These are phyloP conservation scores for Staphylotrichum longicolle DNA, from an alignment of 495 filamentous ascomycete genomes.

Conservation along the genomic window DNA sequence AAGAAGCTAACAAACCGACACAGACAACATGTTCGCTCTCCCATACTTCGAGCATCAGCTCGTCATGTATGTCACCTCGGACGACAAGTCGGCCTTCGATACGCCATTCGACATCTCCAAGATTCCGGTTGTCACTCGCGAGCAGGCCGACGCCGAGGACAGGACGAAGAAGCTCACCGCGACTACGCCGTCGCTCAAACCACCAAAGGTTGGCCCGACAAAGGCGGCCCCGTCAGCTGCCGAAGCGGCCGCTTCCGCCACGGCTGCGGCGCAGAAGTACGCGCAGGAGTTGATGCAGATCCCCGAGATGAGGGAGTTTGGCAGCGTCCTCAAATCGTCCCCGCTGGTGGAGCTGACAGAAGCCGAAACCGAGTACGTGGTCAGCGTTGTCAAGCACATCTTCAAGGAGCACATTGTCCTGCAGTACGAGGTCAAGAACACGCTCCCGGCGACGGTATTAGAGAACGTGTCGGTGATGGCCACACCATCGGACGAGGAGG, in stretches of 20 bases:
- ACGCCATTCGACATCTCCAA: conserved; percentile 84
- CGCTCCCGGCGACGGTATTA: conserved; percentile 81
- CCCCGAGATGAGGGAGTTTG: conserved; percentile 86
- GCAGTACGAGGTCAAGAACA: conserved; percentile 98
- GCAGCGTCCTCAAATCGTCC: conserved; percentile 85
- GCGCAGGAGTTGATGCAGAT: conserved; percentile 81
- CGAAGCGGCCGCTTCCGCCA: conserved; percentile 68
- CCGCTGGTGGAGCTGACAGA: conserved; percentile 86
- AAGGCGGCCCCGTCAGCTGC: conserved; percentile 67
- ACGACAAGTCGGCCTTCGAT: conserved; percentile 78
- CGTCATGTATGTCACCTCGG: conserved; percentile 94
- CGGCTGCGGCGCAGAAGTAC: conserved; percentile 81
- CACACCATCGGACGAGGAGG: conserved; percentile 81
- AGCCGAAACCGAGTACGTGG: conserved; percentile 96
- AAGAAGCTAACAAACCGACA: conserved; percentile 14
- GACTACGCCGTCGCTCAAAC: conserved; percentile 90
- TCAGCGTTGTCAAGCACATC: conserved; percentile 89
- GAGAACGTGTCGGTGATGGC: conserved; percentile 87
- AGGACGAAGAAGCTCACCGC: conserved; percentile 92
- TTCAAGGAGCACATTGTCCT: conserved; percentile 96
- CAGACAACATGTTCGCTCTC: conserved; percentile 87
- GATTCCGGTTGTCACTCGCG: conserved; percentile 91
- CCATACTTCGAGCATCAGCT: conserved; percentile 95
- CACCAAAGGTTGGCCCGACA: conserved; percentile 78
- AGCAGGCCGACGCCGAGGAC: conserved; percentile 96